These are phyloP conservation scores for Kluyveromyces sp. DNA, from an alignment of 1,139 yeast species.

Conservation along the genomic window DNA sequence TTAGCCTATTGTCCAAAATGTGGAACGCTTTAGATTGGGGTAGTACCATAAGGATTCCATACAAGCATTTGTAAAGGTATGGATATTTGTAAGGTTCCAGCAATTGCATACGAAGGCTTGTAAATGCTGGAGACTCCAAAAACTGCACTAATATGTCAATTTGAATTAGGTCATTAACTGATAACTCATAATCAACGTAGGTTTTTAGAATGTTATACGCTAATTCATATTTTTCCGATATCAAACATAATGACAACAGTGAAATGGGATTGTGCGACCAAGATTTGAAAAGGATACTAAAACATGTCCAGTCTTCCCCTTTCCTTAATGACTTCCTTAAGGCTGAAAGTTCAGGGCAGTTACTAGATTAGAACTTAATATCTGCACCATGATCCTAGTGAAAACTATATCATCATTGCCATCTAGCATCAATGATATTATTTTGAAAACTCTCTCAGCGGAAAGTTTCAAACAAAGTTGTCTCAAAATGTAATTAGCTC, in stretches of 20 bases:
- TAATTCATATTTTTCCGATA: conserved; percentile 84
- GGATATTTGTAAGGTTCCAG: conserved; percentile 83
- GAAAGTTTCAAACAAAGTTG: conserved; percentile 76
- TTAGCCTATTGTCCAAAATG: conserved; percentile 67
- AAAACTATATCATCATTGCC: conserved; percentile 60
- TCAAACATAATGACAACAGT: conserved; percentile 72
- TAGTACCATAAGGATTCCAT: conserved; percentile 86
- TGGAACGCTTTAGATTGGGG: conserved; percentile 95
- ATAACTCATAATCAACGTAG: conserved; percentile 61
- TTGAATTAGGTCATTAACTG: conserved; percentile 64
- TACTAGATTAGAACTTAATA: conserved; percentile 77
- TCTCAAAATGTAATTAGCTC: conserved; percentile 80
- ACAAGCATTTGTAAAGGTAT: conserved; percentile 75
- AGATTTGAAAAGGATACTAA: conserved; percentile 70
- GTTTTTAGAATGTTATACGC: conserved; percentile 75
- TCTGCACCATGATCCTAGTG: conserved; percentile 75
- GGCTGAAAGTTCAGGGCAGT: conserved; percentile 71
- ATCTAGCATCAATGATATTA: conserved; percentile 70
- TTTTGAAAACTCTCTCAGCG: conserved; percentile 75
- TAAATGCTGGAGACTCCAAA: conserved; percentile 82
- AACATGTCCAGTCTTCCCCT: conserved; percentile 61
- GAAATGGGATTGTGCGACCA: conserved; percentile 95
- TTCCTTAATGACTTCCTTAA: conserved; percentile 62
- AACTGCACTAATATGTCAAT: conserved; percentile 75
- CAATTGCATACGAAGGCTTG: conserved; percentile 76